Base-by-base conservation (phyloP, 2,329 filamentous ascomycete species). In the Aspergillus ruber region DNA sequence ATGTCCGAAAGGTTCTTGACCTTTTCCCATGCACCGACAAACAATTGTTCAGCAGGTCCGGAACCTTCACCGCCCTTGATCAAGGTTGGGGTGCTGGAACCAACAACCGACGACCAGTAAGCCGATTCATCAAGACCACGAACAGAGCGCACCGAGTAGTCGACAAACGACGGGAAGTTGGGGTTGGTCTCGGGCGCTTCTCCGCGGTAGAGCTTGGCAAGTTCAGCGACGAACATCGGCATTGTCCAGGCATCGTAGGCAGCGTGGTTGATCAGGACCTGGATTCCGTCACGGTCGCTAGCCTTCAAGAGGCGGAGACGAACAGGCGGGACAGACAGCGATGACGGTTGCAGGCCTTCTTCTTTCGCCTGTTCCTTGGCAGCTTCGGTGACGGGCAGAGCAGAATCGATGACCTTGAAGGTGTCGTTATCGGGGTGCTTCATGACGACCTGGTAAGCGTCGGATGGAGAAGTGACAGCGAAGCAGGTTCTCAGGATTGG, bases 221-320 rank as follows among this genome's bases (percentile, higher is more conserved):
- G 59, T 29, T 69, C 64, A 10, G 57, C 47, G 8, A 67, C 48
- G 6, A 69, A 53, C 39, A 59, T 59, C 1, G 56, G 56, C 56
- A 69, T 65, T 1, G 65, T 62, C 58, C 63, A 68, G 2, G 65
- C 65, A 38, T 69, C 66, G 45, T 68, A 69, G 6, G 59, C 55
- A 13, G 66, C 62, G 43, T 69, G 66, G 36, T 68, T 63, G 23
- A 69, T 55, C 25, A 61, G 56, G 8, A 69, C 25, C 7, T 64
- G 42, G 5, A 69, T 54, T 8, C 57, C 58, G 42, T 67, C 64
- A 18, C 52, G 48, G 23, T 58, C 58, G n/a, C 44, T 49, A 2
- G 54, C 59, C 21, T 55, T 59, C 21, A 68, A 27, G 4, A 63
- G 59, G 18, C 55, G 53, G 2, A 69, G 58, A 7, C 60, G 53